Percentiles rank a stretch among this genome's conserved stretches.
phyloP scores from a whole-genome alignment of 176 grass and related monocot genomes.

The Carex kokanica region DNA sequence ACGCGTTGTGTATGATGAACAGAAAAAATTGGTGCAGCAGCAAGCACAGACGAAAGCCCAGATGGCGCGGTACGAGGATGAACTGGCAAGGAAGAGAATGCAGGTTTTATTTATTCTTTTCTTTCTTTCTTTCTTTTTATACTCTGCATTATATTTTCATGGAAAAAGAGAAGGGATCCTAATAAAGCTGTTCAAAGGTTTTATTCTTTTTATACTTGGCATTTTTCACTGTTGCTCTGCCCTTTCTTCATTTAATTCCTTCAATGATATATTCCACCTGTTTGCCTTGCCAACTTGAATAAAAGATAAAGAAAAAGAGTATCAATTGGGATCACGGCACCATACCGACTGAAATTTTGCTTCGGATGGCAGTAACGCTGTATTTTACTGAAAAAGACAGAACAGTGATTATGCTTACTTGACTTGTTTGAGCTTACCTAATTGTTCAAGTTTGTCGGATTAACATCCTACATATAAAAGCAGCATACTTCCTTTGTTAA shows the following conservation, averaged over 20 bases:
- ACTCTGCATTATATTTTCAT: no score
- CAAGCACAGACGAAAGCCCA: conserved; percentile 64
- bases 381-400: neutral
- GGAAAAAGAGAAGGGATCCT: no score
- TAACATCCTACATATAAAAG: neutral
- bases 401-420: neutral
- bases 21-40: conserved; percentile 61
- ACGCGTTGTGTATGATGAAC: conserved; percentile 69
- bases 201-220: neutral
- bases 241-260: neutral
- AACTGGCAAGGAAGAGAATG: conserved; percentile 71
- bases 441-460: neutral
- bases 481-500: conserved; percentile 5
- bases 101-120: conserved; percentile 25
- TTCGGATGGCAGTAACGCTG: neutral
- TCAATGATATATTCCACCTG: neutral
- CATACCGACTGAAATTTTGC: neutral
- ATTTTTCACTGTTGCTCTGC: neutral
- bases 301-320: neutral
- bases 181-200: neutral
- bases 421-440: neutral
- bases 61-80: conserved; percentile 69
- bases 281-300: neutral
- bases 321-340: neutral
- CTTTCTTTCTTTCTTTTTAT: neutral